Conservation (phyloP, 805 yeast genomes). For the Candida lessepsii region DNA sequence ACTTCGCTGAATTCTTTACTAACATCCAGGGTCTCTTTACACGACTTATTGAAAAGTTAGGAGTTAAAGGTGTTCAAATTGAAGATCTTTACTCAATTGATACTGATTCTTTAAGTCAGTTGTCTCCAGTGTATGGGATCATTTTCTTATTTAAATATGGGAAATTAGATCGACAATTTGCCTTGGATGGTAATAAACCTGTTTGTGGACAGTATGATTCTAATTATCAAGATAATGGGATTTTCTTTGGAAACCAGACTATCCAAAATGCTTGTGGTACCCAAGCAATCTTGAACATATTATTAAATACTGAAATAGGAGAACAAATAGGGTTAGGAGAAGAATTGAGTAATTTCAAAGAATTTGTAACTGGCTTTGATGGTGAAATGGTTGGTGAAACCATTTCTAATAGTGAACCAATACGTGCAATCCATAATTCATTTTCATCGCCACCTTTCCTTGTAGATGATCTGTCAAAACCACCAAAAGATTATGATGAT, state of each 20-base stretch:
- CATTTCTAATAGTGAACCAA: constrained; percentile 55
- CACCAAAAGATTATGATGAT: constrained; percentile 23
- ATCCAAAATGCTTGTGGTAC: constrained; percentile 75
- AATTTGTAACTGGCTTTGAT: constrained; percentile 54
- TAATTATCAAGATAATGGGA: constrained; percentile 29
- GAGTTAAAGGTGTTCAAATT: constrained; percentile 52
- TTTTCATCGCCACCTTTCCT: constrained; percentile 56
- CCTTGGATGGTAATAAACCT: constrained; percentile 32
- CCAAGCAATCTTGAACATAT: constrained; percentile 60
- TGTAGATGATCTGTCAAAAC: constrained; percentile 40
- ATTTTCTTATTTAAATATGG: constrained; percentile 63
- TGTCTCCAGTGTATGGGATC: constrained; percentile 54
- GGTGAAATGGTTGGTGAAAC: constrained; percentile 60
- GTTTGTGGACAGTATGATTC: constrained; percentile 44
- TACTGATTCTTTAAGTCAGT: constrained; percentile 31
- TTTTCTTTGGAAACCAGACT: constrained; percentile 63
- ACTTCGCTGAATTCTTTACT: constrained; percentile 10
- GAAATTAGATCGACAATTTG: constrained; percentile 31
- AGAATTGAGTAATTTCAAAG: constrained; percentile 46
- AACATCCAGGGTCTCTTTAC: constrained; percentile 55
- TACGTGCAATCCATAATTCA: constrained; percentile 58
- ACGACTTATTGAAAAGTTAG: constrained; percentile 55
- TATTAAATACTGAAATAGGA: constrained; percentile 32
- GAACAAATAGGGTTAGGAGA: constrained; percentile 45
- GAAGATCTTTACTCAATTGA: constrained; percentile 59